A percentile compares a stretch with the other conserved stretches of the same genome.
Evolutionary conservation across 2,329 filamentous ascomycete species (phyloP).

Genomic region (Calonectria naviculata): DNA sequence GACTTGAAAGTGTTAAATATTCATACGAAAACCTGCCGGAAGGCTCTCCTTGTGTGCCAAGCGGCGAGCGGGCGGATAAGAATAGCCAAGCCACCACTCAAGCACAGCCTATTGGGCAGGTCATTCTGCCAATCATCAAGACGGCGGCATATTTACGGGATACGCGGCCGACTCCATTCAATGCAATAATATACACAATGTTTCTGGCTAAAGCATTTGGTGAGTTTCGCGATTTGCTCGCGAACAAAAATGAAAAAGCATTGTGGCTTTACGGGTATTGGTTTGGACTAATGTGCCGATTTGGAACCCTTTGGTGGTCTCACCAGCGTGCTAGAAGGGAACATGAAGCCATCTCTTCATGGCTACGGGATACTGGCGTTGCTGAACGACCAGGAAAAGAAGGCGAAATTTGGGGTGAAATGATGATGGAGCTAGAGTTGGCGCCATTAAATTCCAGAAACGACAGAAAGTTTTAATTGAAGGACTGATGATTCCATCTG

Average conservation of each 20-base stretch:
- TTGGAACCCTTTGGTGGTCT: neutral
- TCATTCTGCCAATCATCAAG: neutral
- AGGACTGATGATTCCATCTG: too few relatives aligned
- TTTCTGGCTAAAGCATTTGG: neutral
- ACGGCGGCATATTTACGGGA: neutral
- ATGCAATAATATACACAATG: neutral
- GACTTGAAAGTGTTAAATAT: neutral
- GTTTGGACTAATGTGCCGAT: neutral
- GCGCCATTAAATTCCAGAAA: neutral
- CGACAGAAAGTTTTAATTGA: neutral
- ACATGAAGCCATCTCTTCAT: neutral
- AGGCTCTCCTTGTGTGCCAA: neutral
- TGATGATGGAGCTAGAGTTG: neutral
- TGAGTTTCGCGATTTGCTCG: neutral
- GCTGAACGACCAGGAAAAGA: neutral
- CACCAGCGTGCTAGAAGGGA: neutral
- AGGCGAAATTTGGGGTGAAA: neutral
- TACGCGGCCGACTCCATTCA: neutral
- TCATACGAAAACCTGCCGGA: neutral
- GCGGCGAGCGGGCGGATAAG: neutral
- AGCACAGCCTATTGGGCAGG: neutral
- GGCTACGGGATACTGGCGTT: neutral
- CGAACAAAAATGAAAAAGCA: neutral
- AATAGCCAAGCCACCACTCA: neutral
- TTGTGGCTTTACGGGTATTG: conserved; percentile 2